A percentile compares a stretch with the other conserved stretches of the same genome.
Evolutionary conservation across 805 yeast genomes (phyloP).

Genomic region (Yamadazyma olivae): DNA sequence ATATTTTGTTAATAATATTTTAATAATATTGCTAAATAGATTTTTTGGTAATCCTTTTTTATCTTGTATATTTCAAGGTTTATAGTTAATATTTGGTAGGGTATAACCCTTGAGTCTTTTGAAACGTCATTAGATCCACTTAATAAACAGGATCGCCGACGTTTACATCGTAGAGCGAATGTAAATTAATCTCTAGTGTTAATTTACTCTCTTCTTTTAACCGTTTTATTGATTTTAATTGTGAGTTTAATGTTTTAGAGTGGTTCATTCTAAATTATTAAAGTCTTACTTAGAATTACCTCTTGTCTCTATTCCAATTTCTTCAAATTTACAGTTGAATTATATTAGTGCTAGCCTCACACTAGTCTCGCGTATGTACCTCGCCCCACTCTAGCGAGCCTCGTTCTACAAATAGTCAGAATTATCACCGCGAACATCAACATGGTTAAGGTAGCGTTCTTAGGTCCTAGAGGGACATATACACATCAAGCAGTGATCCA

Average conservation of each 20-base stretch:
- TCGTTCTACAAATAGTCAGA: too few relatives aligned
- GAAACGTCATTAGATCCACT: conserved; percentile 38
- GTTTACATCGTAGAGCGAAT: conserved; percentile 18
- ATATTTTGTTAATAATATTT: neutral
- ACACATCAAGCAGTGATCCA: conserved; percentile 72
- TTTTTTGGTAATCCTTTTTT: conserved; percentile 14
- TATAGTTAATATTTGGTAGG: conserved; percentile 10
- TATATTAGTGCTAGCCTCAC: too few relatives aligned
- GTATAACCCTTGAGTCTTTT: conserved; percentile 1
- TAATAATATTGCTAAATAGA: neutral
- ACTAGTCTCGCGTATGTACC: too few relatives aligned
- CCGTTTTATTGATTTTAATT: neutral
- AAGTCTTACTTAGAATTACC: too few relatives aligned
- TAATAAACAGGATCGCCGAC: conserved; percentile 47
- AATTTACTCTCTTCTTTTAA: conserved; percentile 1
- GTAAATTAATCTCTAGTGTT: neutral
- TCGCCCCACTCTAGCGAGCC: too few relatives aligned
- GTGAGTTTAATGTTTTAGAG: neutral
- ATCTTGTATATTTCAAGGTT: conserved; percentile 20
- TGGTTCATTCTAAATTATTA: too few relatives aligned
- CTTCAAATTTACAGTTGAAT: too few relatives aligned
- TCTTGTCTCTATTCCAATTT: too few relatives aligned
- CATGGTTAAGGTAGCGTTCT: conserved; percentile 56
- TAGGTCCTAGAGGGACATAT: conserved; percentile 93
- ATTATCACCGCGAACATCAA: too few relatives aligned